These are phyloP conservation scores for Metschnikowia aberdeeniae DNA, from an alignment of 805 yeast genomes.

Conservation along the genomic window DNA sequence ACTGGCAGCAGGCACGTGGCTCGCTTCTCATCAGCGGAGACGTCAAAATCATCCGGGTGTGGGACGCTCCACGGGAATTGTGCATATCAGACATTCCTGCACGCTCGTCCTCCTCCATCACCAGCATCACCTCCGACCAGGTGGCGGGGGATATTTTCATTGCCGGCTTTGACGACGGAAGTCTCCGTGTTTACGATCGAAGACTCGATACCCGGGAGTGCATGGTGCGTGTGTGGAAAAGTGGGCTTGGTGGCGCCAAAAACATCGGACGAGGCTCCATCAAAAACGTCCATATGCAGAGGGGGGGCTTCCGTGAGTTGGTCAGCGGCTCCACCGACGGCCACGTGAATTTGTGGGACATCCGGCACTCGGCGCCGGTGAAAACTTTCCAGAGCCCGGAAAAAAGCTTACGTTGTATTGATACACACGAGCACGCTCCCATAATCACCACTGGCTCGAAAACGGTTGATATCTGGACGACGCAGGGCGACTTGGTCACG, in stretches of 20 bases:
- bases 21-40: constrained; percentile 90
- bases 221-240: constrained; percentile 78
- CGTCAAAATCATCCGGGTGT: constrained; percentile 81
- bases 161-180: constrained; percentile 91
- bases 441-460: constrained; percentile 84
- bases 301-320: constrained; percentile 92
- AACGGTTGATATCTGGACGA: constrained; percentile 76
- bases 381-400: constrained; percentile 55
- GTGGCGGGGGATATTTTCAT: constrained; percentile 87
- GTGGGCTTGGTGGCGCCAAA: constrained; percentile 20
- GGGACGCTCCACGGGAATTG: constrained; percentile 96
- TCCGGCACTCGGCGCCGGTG: constrained; percentile 70
- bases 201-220: constrained; percentile 80
- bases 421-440: constrained; percentile 96
- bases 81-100: constrained; percentile 88
- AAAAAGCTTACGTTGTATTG: constrained; percentile 58
- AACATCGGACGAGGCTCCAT: constrained; percentile 50
- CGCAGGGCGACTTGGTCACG: constrained; percentile 71
- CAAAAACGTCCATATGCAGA: constrained; percentile 84
- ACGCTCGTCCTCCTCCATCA: constrained; percentile 81
- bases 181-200: constrained; percentile 85
- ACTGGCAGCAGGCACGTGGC: constrained; percentile 97
- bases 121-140: constrained; percentile 89
- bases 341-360: constrained; percentile 84
- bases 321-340: constrained; percentile 84